A percentile compares a stretch with the other conserved stretches of the same genome.
These are phyloP conservation scores for Yarrowia keelungensis DNA, from an alignment of 805 yeast genomes.

Conservation along the genomic window DNA sequence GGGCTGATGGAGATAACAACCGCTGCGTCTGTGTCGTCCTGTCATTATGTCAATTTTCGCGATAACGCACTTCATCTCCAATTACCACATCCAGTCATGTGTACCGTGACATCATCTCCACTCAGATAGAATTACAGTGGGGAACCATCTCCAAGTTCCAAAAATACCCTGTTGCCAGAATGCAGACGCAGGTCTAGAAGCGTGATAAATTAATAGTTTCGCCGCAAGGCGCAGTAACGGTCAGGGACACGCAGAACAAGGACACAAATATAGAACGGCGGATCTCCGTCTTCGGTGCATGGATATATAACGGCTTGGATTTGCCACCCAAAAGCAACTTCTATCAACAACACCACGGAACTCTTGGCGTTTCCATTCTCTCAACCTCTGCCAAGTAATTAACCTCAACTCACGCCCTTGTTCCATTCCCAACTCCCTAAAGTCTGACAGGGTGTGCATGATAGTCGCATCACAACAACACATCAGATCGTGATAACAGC, in stretches of 20 bases:
- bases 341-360: background rate
- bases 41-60: too few species aligned
- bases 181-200: conserved; percentile 20
- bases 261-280: background rate
- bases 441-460: conserved; percentile 12
- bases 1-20: too few species aligned
- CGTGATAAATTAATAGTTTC: background rate
- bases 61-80: too few species aligned
- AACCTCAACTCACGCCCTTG: background rate
- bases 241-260: background rate
- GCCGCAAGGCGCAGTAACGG: conserved; percentile 34
- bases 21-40: too few species aligned
- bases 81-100: too few species aligned
- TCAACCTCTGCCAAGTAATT: background rate
- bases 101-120: background rate
- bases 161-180: background rate
- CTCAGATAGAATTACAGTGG: background rate
- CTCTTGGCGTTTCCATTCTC: conserved; percentile 12
- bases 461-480: conserved; percentile 7
- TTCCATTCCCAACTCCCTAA: conserved; percentile 11
- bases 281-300: background rate
- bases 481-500: conserved; percentile 10
- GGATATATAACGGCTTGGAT: background rate
- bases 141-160: background rate
- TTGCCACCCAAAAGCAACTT: background rate